Conservation (phyloP, 371 early-diverging fungal species). For the Blakeslea trispora region DNA sequence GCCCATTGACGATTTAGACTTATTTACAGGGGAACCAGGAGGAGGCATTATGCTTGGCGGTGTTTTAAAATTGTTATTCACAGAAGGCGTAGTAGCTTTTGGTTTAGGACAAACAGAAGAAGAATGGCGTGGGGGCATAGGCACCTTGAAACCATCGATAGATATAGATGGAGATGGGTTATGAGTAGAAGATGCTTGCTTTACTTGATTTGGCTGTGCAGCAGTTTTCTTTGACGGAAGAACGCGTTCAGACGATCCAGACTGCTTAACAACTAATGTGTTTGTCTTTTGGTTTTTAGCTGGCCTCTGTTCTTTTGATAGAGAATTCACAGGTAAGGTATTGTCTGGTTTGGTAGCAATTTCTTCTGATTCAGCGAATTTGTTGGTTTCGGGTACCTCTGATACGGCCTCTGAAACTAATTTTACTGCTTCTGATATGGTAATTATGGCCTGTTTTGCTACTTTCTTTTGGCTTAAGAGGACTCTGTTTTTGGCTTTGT, state of each 20-base stretch:
- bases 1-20: too few species aligned
- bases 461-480: constrained; percentile 14
- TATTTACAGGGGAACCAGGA: neutral
- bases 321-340: neutral
- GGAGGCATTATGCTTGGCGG: neutral
- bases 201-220: neutral
- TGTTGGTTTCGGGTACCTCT: neutral
- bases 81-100: neutral
- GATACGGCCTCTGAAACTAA: too few species aligned
- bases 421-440: neutral
- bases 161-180: neutral
- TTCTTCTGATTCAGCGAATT: neutral
- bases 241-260: neutral
- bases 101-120: too few species aligned
- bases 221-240: too few species aligned
- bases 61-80: neutral
- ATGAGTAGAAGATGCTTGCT: neutral
- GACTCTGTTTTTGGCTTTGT: constrained; percentile 13
- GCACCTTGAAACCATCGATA: constrained; percentile 3
- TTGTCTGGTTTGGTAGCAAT: neutral
- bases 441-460: neutral
- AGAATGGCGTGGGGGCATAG: neutral
- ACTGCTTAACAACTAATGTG: neutral
- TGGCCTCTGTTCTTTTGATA: neutral
- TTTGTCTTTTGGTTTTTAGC: neutral